Evolutionary conservation across 2,329 filamentous ascomycete genomes (phyloP).

Genomic region (Dactylellina haptotyla): DNA sequence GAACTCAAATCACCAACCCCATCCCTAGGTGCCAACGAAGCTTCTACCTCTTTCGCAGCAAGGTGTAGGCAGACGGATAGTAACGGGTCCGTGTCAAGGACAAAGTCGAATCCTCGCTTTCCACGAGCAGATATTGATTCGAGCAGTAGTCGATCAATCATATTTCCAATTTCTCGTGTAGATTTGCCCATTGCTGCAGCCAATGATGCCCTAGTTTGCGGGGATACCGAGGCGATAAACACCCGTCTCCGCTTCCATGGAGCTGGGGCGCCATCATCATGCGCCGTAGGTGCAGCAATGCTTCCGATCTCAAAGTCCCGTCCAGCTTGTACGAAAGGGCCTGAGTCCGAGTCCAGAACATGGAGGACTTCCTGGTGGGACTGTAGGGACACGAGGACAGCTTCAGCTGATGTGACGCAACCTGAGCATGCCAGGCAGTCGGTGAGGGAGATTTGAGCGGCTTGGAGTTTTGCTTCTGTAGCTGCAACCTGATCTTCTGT

Average conservation of each 20-base stretch:
- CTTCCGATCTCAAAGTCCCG: slow-evolving; percentile 64
- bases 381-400: slow-evolving; percentile 93
- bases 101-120: slow-evolving; percentile 84
- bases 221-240: slow-evolving; percentile 91
- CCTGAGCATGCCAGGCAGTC: slow-evolving; percentile 98
- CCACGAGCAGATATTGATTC: slow-evolving; percentile 73
- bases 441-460: slow-evolving; percentile 92
- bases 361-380: slow-evolving; percentile 90
- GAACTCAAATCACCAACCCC: slow-evolving; percentile 38
- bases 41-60: slow-evolving; percentile 76
- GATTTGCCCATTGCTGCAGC: slow-evolving; percentile 83
- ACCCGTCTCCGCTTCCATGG: slow-evolving; percentile 63
- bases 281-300: slow-evolving; percentile 65
- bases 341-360: slow-evolving; percentile 66
- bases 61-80: slow-evolving; percentile 85
- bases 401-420: slow-evolving; percentile 96
- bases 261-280: slow-evolving; percentile 62
- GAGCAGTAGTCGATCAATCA: slow-evolving; percentile 80
- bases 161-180: slow-evolving; percentile 77
- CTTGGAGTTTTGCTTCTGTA: slow-evolving; percentile 67
- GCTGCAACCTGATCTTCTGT: slow-evolving; percentile 80
- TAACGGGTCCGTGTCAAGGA: slow-evolving; percentile 87
- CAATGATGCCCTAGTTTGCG: slow-evolving; percentile 87
- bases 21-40: slow-evolving; percentile 58
- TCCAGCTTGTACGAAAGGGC: slow-evolving; percentile 41